Evolutionary conservation across 2,329 filamentous ascomycete genomes (phyloP), one percentile per base, ranked within the genome.

Genomic region (Claviceps quebecensis): DNA sequence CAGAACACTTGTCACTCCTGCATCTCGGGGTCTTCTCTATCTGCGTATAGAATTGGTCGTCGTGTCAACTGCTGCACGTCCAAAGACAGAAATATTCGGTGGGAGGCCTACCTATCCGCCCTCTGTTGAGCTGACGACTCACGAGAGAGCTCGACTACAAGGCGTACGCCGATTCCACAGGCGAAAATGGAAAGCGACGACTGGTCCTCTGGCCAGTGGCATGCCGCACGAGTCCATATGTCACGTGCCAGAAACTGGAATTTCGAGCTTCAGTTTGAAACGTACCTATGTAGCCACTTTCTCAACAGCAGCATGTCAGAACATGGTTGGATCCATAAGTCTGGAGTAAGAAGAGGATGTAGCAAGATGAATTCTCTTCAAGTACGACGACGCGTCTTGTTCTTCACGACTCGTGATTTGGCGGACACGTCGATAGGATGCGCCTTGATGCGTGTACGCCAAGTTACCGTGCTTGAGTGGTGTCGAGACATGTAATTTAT

Each of bases 391-490:
- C 73, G 70, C 56, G 77, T 73, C 39, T 69, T 62, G 3, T 73
- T 69, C 53, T 26, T 74, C 68, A 0, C 58, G 55, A 0, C 34
- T 66, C 64, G 8, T 61, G 63, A 3, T 56, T 59, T 0, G 62
- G 60, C 2, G 65, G 64, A 46, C 75, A 75, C 0, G 73, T 71
- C 2, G 76, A 57, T 0, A 77, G 64, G 1, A 76, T 69, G 51
- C 74, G 76, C 55, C 75, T 74, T 1, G 72, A 67, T 0, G 74
- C 72, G 0, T 72, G 69, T 1, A 70, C 67, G 47, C 68, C 72
- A 49, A 77, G 73, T 38, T 73, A 70, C 74, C 74, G 76, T 0
- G 74, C 73, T 51, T 76, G 74, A 77, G 60, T 0, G 74, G 74
- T 1, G 73, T 61, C 3, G 73, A 68, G 0, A 76, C 72, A 77